Percentiles rank a stretch among this genome's conserved stretches.
Evolutionary conservation across 192 early-diverging fungal genomes (phyloP).

Genomic region (Pecoramyces ruminantium): DNA sequence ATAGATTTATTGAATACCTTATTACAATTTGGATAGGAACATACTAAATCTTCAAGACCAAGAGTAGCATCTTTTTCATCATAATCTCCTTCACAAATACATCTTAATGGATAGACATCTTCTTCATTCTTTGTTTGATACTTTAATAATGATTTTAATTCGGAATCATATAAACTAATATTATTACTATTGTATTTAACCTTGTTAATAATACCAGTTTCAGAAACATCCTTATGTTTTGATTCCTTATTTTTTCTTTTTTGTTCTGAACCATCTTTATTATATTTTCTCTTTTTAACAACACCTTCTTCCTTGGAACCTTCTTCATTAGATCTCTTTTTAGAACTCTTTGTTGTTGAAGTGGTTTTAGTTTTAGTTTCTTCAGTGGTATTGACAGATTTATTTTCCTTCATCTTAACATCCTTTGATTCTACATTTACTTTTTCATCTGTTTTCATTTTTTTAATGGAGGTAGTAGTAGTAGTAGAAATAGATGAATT

Average conservation of each 20-base stretch:
- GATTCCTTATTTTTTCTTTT: background rate
- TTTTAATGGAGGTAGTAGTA: too few species aligned
- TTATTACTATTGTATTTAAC: background rate
- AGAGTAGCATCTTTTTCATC: background rate
- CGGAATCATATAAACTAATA: background rate
- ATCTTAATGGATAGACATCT: background rate
- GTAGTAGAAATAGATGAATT: too few species aligned
- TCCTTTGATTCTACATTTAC: too few species aligned
- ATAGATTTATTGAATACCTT: background rate
- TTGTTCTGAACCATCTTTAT: too few species aligned
- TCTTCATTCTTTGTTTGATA: background rate
- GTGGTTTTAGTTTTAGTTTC: too few species aligned
- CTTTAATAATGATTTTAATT: background rate
- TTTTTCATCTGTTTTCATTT: too few species aligned
- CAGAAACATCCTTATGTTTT: background rate
- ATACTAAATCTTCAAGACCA: background rate
- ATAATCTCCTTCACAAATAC: background rate
- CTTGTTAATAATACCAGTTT: background rate
- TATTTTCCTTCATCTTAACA: too few species aligned
- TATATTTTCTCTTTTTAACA: too few species aligned
- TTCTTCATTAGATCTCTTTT: background rate
- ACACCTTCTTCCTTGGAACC: too few species aligned
- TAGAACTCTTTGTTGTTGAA: too few species aligned
- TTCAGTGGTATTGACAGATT: too few species aligned
- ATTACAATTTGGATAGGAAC: background rate